phyloP scores from a whole-genome alignment of 176 grass and related monocot genomes.

The sorghum (Sorghum bicolor) region Sorghum_bicolor_NCBIv3 NC_012875.2:45316001-45316500 shows the following conservation, averaged over 20 bases:
- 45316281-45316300: constrained; percentile 35
- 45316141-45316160: constrained; percentile 18
- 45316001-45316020: constrained; percentile 49
- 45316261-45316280: constrained; percentile 35
- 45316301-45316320: constrained; percentile 41
- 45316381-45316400: constrained; percentile 1
- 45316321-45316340: constrained; percentile 45
- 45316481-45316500: constrained; percentile 9
- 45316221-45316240: background rate
- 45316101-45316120: constrained; percentile 30
- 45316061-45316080: constrained; percentile 66
- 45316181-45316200: constrained; percentile 29
- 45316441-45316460: constrained; percentile 5
- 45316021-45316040: background rate
- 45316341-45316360: constrained; percentile 37
- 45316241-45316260: constrained; percentile 21
- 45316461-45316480: constrained; percentile 30
- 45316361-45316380: constrained; percentile 33
- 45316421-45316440: constrained; percentile 5
- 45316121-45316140: constrained; percentile 18
- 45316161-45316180: background rate
- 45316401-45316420: constrained; percentile 16
- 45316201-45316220: background rate
- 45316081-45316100: constrained; percentile 87
- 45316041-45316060: constrained; percentile 13